Conservation (phyloP, 2,329 filamentous ascomycete species). For the Aspergillus clavatus region DNA sequence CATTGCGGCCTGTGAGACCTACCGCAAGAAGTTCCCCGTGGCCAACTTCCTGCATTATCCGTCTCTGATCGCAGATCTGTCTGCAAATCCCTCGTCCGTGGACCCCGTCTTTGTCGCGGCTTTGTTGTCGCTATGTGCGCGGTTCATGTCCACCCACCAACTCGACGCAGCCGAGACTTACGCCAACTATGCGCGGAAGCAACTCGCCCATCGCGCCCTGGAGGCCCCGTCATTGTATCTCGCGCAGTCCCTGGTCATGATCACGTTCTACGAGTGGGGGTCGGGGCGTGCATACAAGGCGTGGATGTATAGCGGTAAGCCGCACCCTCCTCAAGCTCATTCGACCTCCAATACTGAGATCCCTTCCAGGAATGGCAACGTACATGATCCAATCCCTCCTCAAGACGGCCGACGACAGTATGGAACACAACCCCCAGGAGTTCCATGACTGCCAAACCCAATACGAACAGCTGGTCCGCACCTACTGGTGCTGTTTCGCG, state of each 20-base stretch:
- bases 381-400: slow-evolving; percentile 37
- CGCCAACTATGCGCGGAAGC: slow-evolving; percentile 29
- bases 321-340: too few relatives aligned
- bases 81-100: slow-evolving; percentile 24
- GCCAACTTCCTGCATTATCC: slow-evolving; percentile 37
- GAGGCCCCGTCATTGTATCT: slow-evolving; percentile 32
- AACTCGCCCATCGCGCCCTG: slow-evolving; percentile 29
- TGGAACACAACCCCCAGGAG: slow-evolving; percentile 33
- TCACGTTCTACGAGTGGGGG: slow-evolving; percentile 36
- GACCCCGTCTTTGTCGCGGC: slow-evolving; percentile 33
- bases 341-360: too few relatives aligned
- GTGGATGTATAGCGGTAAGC: slow-evolving; percentile 37
- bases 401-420: slow-evolving; percentile 34
- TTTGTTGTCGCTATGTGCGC: slow-evolving; percentile 30
- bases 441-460: slow-evolving; percentile 30
- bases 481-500: slow-evolving; percentile 37
- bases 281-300: slow-evolving; percentile 34
- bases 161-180: slow-evolving; percentile 28
- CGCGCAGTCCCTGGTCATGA: slow-evolving; percentile 34
- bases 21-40: slow-evolving; percentile 35
- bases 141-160: slow-evolving; percentile 25
- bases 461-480: slow-evolving; percentile 36
- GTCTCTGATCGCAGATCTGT: slow-evolving; percentile 32
- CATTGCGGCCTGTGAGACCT: slow-evolving; percentile 33
- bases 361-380: slow-evolving; percentile 35